Base-by-base conservation (phyloP, 1,139 yeast genomes). In the Suhomyces anneliseae region DNA sequence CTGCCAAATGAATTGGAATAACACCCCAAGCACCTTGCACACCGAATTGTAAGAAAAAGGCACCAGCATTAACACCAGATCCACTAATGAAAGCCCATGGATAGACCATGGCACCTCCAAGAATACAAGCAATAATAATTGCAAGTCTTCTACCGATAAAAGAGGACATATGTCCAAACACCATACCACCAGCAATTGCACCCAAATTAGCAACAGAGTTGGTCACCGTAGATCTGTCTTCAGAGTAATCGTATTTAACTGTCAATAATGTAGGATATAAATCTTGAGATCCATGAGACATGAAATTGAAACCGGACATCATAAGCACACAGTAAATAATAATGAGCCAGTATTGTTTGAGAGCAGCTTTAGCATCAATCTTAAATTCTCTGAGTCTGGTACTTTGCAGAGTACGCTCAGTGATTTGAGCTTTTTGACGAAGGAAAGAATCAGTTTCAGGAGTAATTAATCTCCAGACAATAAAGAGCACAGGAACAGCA, bases 21-120 rank as follows among this genome's bases (percentile, higher is more conserved):
- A 87, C 87, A 56, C 95, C 95, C 90, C 95, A 89, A 14, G 90
- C 87, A 54, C 96, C 96, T 67, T 87, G 95, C 42, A 88, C 93
- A 55, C 83, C 83, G 59, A 84, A 82, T 66, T 89, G 96, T 57
- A 88, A 68, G 70, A 85, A 87, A 67, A 87, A 88, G 1, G 76
- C 93, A 49, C 88, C 86, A 6, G 93, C 95, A 59, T 87, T 84
- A 54, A 86, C 79, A 34, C 83, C 88, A 33, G 65, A 56, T 50
- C 74, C 74, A 14, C 54, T 58, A 35, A 77, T 64, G 58, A 82
- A 87, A 0, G 88, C 92, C 92, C 93, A 83, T 40, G 90, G 90
- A 56, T 83, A 83, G 46, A 82, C 74, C 58, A 83, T 64, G 8
- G 85, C 85, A 56, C 68, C 95, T 44, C 95, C 93, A 35, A 79